A percentile compares a stretch with the other conserved stretches of the same genome.
Conservation (phyloP, 129 eudicot species). For the Chrysanthemum lavandulifolium region DNA sequence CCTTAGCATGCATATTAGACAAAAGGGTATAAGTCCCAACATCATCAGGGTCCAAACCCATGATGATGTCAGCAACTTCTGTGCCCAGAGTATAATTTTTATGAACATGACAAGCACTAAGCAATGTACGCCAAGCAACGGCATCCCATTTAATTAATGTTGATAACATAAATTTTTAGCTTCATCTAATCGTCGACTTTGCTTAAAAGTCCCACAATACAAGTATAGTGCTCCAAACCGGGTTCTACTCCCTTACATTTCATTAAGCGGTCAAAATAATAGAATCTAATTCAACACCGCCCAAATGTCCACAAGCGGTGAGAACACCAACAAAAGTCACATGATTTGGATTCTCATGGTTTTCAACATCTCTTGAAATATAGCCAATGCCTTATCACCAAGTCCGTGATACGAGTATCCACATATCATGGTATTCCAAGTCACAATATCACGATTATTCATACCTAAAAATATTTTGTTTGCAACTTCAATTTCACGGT, state of each 20-base stretch:
- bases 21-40: no score
- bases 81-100: no score
- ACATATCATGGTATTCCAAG: conserved; percentile 64
- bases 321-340: conserved; percentile 60
- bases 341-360: conserved; percentile 41
- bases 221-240: conserved; percentile 43
- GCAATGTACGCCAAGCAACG: no score
- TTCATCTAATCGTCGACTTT: not conserved
- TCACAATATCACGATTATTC: conserved; percentile 33
- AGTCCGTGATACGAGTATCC: conserved; percentile 63
- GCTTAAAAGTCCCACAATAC: conserved; percentile 57
- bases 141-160: no score
- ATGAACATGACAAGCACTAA: no score
- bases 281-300: conserved; percentile 17
- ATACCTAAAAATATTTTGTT: conserved; percentile 28
- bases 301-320: conserved; percentile 61
- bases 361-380: conserved; percentile 54
- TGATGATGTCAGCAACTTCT: no score
- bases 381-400: conserved; percentile 46
- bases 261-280: no score
- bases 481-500: conserved; percentile 47
- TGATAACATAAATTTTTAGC: no score
- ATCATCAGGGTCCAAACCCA: no score
- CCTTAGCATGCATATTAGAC: no score
- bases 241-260: no score